These are phyloP conservation scores for Ascochyta fabae DNA, from an alignment of 2,329 filamentous ascomycete genomes.

Conservation along the genomic window DNA sequence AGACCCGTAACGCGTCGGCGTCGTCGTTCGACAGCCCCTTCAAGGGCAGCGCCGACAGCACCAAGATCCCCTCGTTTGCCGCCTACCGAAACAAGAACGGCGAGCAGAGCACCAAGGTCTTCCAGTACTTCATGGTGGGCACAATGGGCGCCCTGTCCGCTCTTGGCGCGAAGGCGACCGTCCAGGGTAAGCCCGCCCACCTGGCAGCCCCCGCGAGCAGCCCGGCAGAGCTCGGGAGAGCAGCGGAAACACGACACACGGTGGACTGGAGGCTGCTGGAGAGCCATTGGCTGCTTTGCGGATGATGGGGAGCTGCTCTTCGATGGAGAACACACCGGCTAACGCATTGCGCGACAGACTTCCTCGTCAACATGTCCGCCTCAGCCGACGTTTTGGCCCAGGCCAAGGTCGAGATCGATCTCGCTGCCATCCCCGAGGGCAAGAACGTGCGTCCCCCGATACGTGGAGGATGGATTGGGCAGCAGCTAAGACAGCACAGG, in stretches of 20 bases:
- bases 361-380: slow-evolving; percentile 99
- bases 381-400: slow-evolving; percentile 98
- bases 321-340: slow-evolving; percentile 39
- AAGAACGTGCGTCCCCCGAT: slow-evolving; percentile 80
- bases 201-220: slow-evolving; percentile 8
- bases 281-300: slow-evolving; percentile 42
- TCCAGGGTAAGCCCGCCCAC: slow-evolving; percentile 76
- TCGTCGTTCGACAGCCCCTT: slow-evolving; percentile 63
- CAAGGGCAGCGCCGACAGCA: slow-evolving; percentile 56
- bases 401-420: slow-evolving; percentile 98
- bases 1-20: slow-evolving; percentile 53
- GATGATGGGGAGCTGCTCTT: slow-evolving; percentile 31
- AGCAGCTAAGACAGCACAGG: slow-evolving; percentile 57
- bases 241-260: slow-evolving; percentile 3
- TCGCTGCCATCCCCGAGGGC: slow-evolving; percentile 91
- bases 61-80: slow-evolving; percentile 85
- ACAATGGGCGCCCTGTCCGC: slow-evolving; percentile 90
- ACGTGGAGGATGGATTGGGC: not conserved
- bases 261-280: slow-evolving; percentile 3
- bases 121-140: slow-evolving; percentile 98
- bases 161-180: slow-evolving; percentile 94
- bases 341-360: slow-evolving; percentile 68
- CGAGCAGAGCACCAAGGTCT: slow-evolving; percentile 79
- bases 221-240: slow-evolving; percentile 16
- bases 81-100: slow-evolving; percentile 78